A percentile compares a stretch with the other conserved stretches of the same genome.
Evolutionary conservation across 306 rosid species (phyloP).

Genomic region (Castanea sativa): DNA sequence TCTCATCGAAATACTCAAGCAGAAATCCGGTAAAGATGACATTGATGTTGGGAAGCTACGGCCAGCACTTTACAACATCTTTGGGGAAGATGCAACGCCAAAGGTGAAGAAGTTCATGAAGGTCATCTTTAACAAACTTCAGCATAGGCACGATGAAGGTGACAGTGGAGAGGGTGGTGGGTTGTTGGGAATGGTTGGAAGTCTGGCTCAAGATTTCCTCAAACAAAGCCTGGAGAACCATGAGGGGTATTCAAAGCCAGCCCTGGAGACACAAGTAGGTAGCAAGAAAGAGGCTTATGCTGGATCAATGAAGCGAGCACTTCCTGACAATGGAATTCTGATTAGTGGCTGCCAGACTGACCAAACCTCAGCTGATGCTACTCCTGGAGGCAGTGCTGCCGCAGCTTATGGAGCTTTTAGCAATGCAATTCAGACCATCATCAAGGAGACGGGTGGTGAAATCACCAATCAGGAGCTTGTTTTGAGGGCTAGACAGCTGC

Average conservation of each 20-base stretch:
- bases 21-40: slow-evolving; percentile 84
- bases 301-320: slow-evolving; percentile 33
- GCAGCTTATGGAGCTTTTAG: slow-evolving; percentile 75
- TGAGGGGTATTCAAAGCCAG: slow-evolving; percentile 71
- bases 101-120: slow-evolving; percentile 79
- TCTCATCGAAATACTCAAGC: slow-evolving; percentile 79
- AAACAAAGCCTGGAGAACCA: slow-evolving; percentile 50
- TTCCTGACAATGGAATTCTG: slow-evolving; percentile 54
- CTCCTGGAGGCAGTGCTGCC: slow-evolving; percentile 41
- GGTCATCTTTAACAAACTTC: slow-evolving; percentile 46
- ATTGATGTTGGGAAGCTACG: slow-evolving; percentile 87
- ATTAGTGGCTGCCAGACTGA: slow-evolving; percentile 76
- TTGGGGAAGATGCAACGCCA: slow-evolving; percentile 78
- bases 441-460: slow-evolving; percentile 42
- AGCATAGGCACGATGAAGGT: slow-evolving; percentile 26
- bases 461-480: slow-evolving; percentile 59
- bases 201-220: slow-evolving; percentile 75
- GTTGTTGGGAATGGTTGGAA: slow-evolving; percentile 53
- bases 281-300: slow-evolving; percentile 56
- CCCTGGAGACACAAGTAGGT: slow-evolving; percentile 52
- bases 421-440: slow-evolving; percentile 59
- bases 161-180: slow-evolving; percentile 38
- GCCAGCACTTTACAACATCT: slow-evolving; percentile 63
- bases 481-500: slow-evolving; percentile 43
- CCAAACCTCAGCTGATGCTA: slow-evolving; percentile 79